These are phyloP conservation scores for Cystobasidiaceae sp. DNA, from an alignment of 1,284 basidiomycete species.

Conservation along the genomic window DNA sequence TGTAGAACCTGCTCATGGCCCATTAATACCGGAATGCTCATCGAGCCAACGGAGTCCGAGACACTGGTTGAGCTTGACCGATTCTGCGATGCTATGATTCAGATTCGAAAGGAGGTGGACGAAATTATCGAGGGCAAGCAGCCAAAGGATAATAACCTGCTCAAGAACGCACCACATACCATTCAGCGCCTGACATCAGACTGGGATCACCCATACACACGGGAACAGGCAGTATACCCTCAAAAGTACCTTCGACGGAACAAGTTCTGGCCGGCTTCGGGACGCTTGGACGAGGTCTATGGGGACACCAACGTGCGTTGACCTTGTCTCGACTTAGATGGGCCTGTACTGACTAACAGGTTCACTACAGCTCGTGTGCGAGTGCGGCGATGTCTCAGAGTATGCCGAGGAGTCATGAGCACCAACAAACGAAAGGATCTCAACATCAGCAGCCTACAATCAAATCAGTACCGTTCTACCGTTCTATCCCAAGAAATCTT, in stretches of 20 bases:
- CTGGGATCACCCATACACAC: conserved; percentile 85
- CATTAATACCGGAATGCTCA: conserved; percentile 80
- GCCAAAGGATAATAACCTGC: conserved; percentile 77
- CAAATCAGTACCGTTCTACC: too few relatives aligned
- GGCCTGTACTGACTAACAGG: background rate
- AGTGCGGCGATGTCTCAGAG: conserved; percentile 30
- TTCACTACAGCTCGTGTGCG: conserved; percentile 25
- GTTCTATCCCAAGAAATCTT: too few relatives aligned
- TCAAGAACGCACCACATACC: conserved; percentile 92
- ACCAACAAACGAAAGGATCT: background rate
- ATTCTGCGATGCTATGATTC: conserved; percentile 96
- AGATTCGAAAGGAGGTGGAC: conserved; percentile 84
- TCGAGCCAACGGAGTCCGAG: conserved; percentile 93
- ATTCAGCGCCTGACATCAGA: conserved; percentile 69
- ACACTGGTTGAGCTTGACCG: conserved; percentile 82
- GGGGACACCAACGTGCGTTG: conserved; percentile 72
- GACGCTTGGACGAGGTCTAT: conserved; percentile 84
- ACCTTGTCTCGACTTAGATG: background rate
- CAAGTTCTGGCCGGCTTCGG: conserved; percentile 92
- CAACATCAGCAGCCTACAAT: background rate
- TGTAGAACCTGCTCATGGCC: conserved; percentile 89
- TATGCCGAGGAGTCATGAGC: conserved; percentile 1
- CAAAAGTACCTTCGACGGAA: conserved; percentile 67
- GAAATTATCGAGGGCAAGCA: conserved; percentile 80
- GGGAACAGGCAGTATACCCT: conserved; percentile 78